Base-by-base conservation (phyloP, 2,329 filamentous ascomycete species). In the Ploettnerulaceae sp. region DNA sequence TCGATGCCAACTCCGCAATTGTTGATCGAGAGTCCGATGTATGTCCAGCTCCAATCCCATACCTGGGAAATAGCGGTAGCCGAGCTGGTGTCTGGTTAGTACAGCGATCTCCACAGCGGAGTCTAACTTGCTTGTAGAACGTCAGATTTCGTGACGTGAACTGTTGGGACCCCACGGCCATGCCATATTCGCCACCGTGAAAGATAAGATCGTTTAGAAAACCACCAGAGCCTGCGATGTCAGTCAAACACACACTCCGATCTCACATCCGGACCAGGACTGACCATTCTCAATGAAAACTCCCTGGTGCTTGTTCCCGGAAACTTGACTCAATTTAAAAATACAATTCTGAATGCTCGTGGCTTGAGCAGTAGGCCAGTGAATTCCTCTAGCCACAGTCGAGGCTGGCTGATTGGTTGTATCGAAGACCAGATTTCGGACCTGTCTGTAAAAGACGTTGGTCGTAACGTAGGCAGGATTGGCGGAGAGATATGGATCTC, bases 391-490 rank as follows among this genome's bases (percentile, higher is more conserved):
- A 24, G 63, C 64, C 17, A 54, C 61, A 12, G 65, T 29, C 22
- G 33, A 45, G 5, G 53, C 44, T 3, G 56, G 51, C 2, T 59
- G 51, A 18, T 21, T 39, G 4, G 69, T 71, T 33, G 72, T 67
- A 58, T 86, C 82, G 29, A 86, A 69, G 45, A 81, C 68, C 38
- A 87, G 71, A 58, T 87, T 86, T 7, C 80, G 71, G 48, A 86
- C 73, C 54, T 81, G 76, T 34, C 81, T 71, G 59, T 73, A 81
- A 64, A 86, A 86, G 7, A 82, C 76, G 55, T 77, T 81, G 63
- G 88, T 83, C 67, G 89, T 86, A 58, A 80, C 81, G 67, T 81
- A 86, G 76, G 79, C 84, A 7, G 41, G 29, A 5, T 33, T 29
- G 26, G 29, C 33, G 6, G 44, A 33, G 0, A 36, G 24, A 66